Conservation (phyloP, 2,329 filamentous ascomycete species). For the Cryoendolithus antarcticus region DNA sequence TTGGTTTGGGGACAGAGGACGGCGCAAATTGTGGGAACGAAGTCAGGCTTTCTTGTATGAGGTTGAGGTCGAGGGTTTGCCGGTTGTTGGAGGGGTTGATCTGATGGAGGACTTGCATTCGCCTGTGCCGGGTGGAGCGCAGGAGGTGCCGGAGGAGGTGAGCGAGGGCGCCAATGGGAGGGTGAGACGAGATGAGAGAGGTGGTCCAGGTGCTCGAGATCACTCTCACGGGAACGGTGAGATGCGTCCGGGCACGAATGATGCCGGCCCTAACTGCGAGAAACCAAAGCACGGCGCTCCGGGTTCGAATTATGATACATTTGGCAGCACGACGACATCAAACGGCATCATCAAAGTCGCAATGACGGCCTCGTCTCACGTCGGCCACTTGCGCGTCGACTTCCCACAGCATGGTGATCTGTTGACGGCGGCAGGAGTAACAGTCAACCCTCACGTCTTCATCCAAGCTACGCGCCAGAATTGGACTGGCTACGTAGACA, state of each 20-base stretch:
- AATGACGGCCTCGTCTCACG: constrained; percentile 33
- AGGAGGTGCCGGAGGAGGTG: constrained; percentile 25
- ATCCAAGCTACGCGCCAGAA: constrained; percentile 35
- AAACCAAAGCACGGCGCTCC: no score
- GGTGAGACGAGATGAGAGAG: constrained; percentile 15
- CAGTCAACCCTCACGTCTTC: constrained; percentile 27
- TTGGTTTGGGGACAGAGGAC: constrained; percentile 30
- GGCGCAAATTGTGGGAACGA: constrained; percentile 30
- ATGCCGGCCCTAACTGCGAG: no score
- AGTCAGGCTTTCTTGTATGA: constrained; percentile 38
- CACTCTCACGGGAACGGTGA: no score
- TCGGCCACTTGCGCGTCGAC: constrained; percentile 31
- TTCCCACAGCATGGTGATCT: constrained; percentile 16
- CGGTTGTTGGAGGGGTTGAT: constrained; percentile 17
- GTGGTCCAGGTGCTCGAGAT: neutral
- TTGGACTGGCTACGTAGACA: constrained; percentile 33
- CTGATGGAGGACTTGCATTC: constrained; percentile 22
- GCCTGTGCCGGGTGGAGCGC: constrained; percentile 31
- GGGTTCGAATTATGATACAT: no score
- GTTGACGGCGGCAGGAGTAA: neutral
- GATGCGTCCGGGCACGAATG: no score
- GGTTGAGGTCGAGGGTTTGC: constrained; percentile 28
- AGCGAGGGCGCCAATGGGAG: constrained; percentile 31
- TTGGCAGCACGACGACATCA: neutral
- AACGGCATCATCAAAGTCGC: constrained; percentile 18